A percentile compares a stretch with the other conserved stretches of the same genome.
phyloP scores from a whole-genome alignment of 2,329 filamentous ascomycete genomes.

The Fusarium abutilonis region DNA sequence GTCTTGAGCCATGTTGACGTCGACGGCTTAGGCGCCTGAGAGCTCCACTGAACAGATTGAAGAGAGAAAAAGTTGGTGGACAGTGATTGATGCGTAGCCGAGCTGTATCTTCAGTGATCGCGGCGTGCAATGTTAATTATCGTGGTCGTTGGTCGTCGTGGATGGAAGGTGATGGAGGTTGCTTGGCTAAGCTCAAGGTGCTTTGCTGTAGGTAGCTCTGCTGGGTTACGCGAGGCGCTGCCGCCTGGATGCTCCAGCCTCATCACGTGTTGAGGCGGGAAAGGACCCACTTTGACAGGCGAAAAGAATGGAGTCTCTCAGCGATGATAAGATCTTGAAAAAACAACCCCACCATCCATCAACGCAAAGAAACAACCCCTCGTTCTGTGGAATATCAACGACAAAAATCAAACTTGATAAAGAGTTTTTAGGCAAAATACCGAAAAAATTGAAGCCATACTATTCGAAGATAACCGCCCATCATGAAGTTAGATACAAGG shows the following conservation, averaged over 20 bases:
- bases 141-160: slow-evolving; percentile 42
- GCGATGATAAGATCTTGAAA: slow-evolving; percentile 50
- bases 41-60: slow-evolving; percentile 40
- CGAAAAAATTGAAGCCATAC: background rate
- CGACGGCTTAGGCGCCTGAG: slow-evolving; percentile 46
- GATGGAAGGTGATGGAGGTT: slow-evolving; percentile 53
- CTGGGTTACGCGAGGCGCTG: slow-evolving; percentile 58
- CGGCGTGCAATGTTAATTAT: slow-evolving; percentile 27
- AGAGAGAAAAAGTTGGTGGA: slow-evolving; percentile 14
- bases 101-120: slow-evolving; percentile 19
- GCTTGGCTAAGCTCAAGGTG: slow-evolving; percentile 52
- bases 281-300: slow-evolving; percentile 10
- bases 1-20: slow-evolving; percentile 86
- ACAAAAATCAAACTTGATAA: slow-evolving; percentile 6
- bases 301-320: slow-evolving; percentile 3
- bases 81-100: slow-evolving; percentile 10
- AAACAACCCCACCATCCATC: slow-evolving; percentile 45
- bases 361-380: slow-evolving; percentile 38
- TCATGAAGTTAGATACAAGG: slow-evolving; percentile 95
- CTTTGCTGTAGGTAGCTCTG: slow-evolving; percentile 50
- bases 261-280: slow-evolving; percentile 45
- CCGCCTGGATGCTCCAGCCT: slow-evolving; percentile 52
- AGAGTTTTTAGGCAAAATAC: background rate
- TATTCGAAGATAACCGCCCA: slow-evolving; percentile 28
- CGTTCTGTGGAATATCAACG: slow-evolving; percentile 18